Percentiles rank a stretch among this genome's conserved stretches.
Evolutionary conservation across 495 filamentous ascomycete genomes (phyloP).

Genomic region (Friedmanniomyces simplex): DNA sequence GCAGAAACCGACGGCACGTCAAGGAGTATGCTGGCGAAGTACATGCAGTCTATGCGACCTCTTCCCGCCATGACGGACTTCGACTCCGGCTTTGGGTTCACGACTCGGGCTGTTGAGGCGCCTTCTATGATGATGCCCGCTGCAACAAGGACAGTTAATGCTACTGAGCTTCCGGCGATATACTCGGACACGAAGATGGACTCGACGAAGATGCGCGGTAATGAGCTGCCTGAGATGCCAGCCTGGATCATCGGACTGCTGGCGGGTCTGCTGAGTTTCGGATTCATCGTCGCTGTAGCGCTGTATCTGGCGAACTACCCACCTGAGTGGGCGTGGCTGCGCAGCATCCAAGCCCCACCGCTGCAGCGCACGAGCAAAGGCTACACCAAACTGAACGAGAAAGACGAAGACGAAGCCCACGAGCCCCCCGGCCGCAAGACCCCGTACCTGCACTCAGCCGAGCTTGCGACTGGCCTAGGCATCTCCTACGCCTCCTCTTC

Average conservation of each 20-base stretch:
- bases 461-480: not conserved
- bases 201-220: not conserved
- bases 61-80: not conserved
- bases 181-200: not conserved
- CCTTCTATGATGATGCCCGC: too few species aligned
- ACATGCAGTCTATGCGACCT: not conserved
- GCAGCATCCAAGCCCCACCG: not conserved
- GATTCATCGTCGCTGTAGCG: not conserved
- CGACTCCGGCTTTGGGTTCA: not conserved
- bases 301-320: conserved; percentile 9
- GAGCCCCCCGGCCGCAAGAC: not conserved
- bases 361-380: not conserved
- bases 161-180: too few species aligned
- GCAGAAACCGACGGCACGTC: too few species aligned
- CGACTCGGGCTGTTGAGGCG: too few species aligned
- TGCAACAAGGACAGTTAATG: not conserved
- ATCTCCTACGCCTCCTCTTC: not conserved
- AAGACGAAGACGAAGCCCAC: not conserved
- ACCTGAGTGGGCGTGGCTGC: not conserved
- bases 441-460: not conserved
- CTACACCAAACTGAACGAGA: not conserved
- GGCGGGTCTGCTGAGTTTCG: conserved; percentile 6
- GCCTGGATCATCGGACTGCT: conserved; percentile 2
- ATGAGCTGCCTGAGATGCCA: conserved; percentile 7
- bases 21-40: not conserved